Evolutionary conservation across 441 rosid species (phyloP).

Genomic region (Pelargonium australe): DNA sequence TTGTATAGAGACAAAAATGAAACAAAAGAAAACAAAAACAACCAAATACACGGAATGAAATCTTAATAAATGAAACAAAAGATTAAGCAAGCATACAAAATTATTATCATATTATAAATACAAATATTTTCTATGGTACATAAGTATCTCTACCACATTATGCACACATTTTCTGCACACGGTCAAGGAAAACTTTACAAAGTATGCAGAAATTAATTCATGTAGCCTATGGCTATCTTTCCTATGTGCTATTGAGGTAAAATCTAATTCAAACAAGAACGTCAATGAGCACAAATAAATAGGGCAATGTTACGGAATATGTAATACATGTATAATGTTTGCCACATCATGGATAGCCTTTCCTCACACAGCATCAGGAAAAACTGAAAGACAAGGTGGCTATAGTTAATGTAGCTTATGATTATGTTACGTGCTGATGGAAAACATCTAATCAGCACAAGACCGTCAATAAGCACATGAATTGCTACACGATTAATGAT

Average conservation of each 20-base stretch:
- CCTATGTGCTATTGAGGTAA: slow-evolving; percentile 24
- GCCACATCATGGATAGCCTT: slow-evolving; percentile 1
- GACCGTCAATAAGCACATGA: slow-evolving; percentile 36
- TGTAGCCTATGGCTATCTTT: slow-evolving; percentile 45
- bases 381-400: slow-evolving; percentile 18
- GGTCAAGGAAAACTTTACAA: slow-evolving; percentile 17
- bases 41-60: too few species aligned
- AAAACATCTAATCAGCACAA: slow-evolving; percentile 28
- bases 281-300: slow-evolving; percentile 28
- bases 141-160: slow-evolving; percentile 14
- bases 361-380: slow-evolving; percentile 13
- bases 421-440: slow-evolving; percentile 36
- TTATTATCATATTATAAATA: not conserved
- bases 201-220: slow-evolving; percentile 8
- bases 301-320: not conserved
- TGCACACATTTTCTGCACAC: slow-evolving; percentile 18
- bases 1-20: too few species aligned
- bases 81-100: slow-evolving; percentile 9
- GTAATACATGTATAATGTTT: not conserved
- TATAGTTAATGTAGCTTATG: slow-evolving; percentile 33
- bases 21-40: too few species aligned
- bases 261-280: slow-evolving; percentile 33
- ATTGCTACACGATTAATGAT: too few species aligned
- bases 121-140: not conserved
- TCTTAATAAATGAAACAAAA: too few species aligned